phyloP scores from a whole-genome alignment of 2,329 filamentous ascomycete species.

The Clarireedia homoeocarpa region DNA sequence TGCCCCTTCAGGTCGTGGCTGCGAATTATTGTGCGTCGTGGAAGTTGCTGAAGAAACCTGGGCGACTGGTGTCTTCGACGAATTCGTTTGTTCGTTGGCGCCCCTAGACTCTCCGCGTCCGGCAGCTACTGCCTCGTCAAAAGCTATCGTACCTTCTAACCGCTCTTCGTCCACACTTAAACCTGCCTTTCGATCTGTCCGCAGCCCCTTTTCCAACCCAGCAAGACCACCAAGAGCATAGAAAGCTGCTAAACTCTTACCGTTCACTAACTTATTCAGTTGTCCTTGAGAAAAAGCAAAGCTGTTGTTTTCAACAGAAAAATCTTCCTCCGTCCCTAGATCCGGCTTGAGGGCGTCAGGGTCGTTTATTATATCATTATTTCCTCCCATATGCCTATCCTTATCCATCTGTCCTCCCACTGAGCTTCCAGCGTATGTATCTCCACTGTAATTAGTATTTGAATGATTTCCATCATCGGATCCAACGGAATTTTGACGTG shows the following conservation, averaged over 20 bases:
- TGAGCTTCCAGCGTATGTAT: slow-evolving; percentile 36
- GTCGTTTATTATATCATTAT: slow-evolving; percentile 46
- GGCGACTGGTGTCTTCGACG: slow-evolving; percentile 27
- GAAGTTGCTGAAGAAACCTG: not conserved
- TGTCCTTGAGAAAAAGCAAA: slow-evolving; percentile 70
- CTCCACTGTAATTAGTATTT: slow-evolving; percentile 30
- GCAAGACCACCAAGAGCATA: slow-evolving; percentile 65
- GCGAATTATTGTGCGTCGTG: not conserved
- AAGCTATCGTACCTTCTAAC: slow-evolving; percentile 56
- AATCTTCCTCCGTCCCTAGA: slow-evolving; percentile 63
- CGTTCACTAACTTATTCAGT: slow-evolving; percentile 69
- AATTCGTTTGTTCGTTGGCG: slow-evolving; percentile 26
- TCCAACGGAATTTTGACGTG: slow-evolving; percentile 57
- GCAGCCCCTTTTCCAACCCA: slow-evolving; percentile 66
- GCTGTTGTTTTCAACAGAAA: slow-evolving; percentile 56
- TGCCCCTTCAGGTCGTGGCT: slow-evolving; percentile 16
- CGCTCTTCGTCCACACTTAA: slow-evolving; percentile 61
- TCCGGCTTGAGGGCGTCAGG: slow-evolving; percentile 44
- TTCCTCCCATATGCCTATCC: slow-evolving; percentile 31
- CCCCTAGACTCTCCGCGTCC: slow-evolving; percentile 15
- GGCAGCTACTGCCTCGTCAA: slow-evolving; percentile 48
- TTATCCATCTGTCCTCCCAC: slow-evolving; percentile 30
- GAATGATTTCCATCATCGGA: slow-evolving; percentile 48
- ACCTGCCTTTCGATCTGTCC: slow-evolving; percentile 56
- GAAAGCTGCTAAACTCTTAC: slow-evolving; percentile 69